These are phyloP conservation scores for Rhizoclosmatium globosum DNA, from an alignment of 192 early-diverging fungal species.

Conservation along the genomic window DNA sequence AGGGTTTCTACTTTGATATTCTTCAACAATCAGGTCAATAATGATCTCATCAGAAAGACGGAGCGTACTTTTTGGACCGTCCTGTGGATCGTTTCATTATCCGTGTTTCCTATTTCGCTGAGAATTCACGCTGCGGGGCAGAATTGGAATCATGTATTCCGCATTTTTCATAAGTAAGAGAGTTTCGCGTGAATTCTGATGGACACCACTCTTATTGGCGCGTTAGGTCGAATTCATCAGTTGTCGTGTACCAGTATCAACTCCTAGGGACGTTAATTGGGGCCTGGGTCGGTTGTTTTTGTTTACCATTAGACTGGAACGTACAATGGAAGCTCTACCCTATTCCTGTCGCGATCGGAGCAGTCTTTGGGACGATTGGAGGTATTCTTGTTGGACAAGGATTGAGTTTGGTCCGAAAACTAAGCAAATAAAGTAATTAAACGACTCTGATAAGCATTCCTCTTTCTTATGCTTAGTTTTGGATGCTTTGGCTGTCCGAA, in stretches of 20 bases:
- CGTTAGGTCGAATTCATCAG: background rate
- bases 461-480: background rate
- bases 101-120: slow-evolving; percentile 2
- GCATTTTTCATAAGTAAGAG: background rate
- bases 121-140: background rate
- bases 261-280: background rate
- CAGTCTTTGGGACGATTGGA: background rate
- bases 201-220: background rate
- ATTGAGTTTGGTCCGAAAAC: background rate
- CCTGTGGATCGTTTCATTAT: background rate
- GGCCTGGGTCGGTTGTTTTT: slow-evolving; percentile 22
- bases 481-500: background rate
- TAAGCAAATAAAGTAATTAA: too few species aligned
- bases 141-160: background rate
- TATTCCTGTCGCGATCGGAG: slow-evolving; percentile 4
- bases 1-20: background rate
- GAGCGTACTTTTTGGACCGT: background rate
- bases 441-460: too few species aligned
- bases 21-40: background rate
- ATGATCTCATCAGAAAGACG: background rate
- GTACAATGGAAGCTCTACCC: slow-evolving; percentile 31
- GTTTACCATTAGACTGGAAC: slow-evolving; percentile 31
- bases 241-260: background rate
- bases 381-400: background rate
- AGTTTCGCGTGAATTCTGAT: background rate